phyloP scores from a whole-genome alignment of 306 rosid species.

The Vachellia collinsii region DNA sequence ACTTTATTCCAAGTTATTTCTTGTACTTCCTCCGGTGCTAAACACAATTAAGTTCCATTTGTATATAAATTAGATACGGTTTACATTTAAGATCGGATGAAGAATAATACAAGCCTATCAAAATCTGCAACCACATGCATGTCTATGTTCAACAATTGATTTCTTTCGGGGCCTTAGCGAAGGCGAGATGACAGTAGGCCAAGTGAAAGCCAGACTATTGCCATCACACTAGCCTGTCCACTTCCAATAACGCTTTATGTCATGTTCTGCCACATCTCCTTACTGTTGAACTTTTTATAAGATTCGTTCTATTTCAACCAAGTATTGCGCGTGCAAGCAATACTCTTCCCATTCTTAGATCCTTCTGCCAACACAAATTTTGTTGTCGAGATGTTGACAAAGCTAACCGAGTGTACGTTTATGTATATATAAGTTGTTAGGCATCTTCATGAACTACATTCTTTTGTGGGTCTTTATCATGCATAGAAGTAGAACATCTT shows the following conservation, averaged over 20 bases:
- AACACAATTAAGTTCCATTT: too few relatives aligned
- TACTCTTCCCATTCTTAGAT: neutral
- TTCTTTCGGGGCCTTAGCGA: neutral
- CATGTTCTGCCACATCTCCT: neutral
- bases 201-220: neutral
- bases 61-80: too few relatives aligned
- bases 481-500: neutral
- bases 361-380: neutral
- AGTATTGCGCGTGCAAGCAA: neutral
- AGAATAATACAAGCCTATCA: neutral
- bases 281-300: neutral
- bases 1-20: neutral
- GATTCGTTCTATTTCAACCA: conserved; percentile 1
- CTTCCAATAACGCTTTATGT: neutral
- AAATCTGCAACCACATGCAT: neutral
- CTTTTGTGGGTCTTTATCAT: neutral
- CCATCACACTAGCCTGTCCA: neutral
- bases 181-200: neutral
- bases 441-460: neutral
- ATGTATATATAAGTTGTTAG: neutral
- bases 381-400: neutral
- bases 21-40: too few relatives aligned
- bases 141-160: neutral
- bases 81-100: too few relatives aligned
- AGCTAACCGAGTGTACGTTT: neutral